Base-by-base conservation (phyloP, 495 filamentous ascomycete species). In the Trichoderma parareesei region DNA sequence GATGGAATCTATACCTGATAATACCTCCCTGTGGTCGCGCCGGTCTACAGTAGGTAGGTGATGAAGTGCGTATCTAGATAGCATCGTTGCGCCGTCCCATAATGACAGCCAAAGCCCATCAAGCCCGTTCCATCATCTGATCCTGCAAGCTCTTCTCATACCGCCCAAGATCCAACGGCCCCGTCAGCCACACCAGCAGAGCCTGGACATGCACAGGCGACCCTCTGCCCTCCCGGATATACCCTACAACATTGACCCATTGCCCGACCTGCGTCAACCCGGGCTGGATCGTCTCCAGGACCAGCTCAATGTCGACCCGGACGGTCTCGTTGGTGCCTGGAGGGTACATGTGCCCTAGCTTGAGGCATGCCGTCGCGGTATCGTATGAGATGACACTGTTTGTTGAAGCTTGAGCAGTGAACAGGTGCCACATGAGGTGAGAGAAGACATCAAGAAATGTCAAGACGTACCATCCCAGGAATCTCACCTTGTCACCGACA, bases 161-260 rank as follows among this genome's bases (percentile, higher is more conserved):
- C 63, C 82, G 80, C 4, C 79, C 80, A 33, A 91, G 66, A 53
- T 86, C 80, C 57, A 93, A 71, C 18, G 83, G 78, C 7, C 85
- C 88, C 6, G 89, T 84, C 6, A 82, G 75, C 79, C 88, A 90
- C 16, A 90, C 67, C 70, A 91, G 74, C 16, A 91, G 72, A 0
- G 88, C 88, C 69, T 91, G 88, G 38, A 91, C 73, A 48, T 66
- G 72, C 71, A 57, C 82, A 65, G 37, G 69, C 18, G 59, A 43
- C 65, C 64, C 66, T 60, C 43, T 69, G 60, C 63, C 66, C 62
- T 67, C 68, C 70, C 80, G 75, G 43, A 95, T 79, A 73, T 96
- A 96, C 2, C 93, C 94, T 63, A 97, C 82, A 0, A 97, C 83
- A 73, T 96, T 94, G 20, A 97, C 72, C 94, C 94, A 98, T 60